Percentiles rank a stretch among this genome's conserved stretches.
phyloP scores from a whole-genome alignment of 257 asterid species.

The Solanum sejunctum region DNA sequence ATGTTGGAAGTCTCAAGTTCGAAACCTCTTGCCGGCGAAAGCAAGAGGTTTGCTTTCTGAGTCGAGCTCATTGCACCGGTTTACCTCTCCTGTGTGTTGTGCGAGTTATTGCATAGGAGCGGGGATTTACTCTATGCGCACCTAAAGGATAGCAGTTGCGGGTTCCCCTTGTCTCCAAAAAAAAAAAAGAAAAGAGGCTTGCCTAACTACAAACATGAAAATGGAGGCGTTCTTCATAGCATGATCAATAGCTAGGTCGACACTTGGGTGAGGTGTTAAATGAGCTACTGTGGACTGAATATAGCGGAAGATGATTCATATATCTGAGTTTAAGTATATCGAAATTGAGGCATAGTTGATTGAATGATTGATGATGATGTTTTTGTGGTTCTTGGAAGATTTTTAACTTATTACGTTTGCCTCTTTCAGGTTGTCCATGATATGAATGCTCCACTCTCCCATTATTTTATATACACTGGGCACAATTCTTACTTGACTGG shows the following conservation, averaged over 20 bases:
- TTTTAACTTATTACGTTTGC: background rate
- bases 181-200: background rate
- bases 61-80: no score
- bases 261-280: background rate
- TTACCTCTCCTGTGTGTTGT: no score
- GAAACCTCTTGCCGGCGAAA: no score
- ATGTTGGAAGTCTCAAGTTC: no score
- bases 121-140: no score
- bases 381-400: background rate
- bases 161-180: no score
- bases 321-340: background rate
- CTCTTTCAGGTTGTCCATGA: conserved; percentile 57
- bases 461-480: conserved; percentile 67
- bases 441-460: conserved; percentile 70
- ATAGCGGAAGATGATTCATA: background rate
- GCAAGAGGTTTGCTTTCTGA: no score
- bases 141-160: no score
- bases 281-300: background rate
- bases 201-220: background rate
- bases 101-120: no score
- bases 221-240: background rate
- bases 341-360: background rate
- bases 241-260: background rate
- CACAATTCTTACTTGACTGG: conserved; percentile 87
- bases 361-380: background rate